Evolutionary conservation across 2,329 filamentous ascomycete genomes (phyloP).

Genomic region (Hypoxylon sp.): DNA sequence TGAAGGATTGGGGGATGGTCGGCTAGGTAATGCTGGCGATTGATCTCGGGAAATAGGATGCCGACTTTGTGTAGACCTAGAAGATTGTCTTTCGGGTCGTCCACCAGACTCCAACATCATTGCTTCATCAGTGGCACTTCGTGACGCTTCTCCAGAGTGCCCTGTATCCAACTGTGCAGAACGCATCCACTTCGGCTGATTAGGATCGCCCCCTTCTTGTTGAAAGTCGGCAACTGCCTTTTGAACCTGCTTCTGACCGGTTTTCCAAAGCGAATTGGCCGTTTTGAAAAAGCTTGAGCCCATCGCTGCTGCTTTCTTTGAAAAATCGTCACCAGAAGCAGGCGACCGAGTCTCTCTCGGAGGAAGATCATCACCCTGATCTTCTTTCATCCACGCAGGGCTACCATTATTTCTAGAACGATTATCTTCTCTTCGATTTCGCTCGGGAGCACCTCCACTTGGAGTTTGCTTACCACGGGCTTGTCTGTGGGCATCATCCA

Average conservation of each 20-base stretch:
- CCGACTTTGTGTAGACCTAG: slow-evolving; percentile 48
- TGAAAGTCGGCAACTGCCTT: slow-evolving; percentile 91
- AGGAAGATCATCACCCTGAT: slow-evolving; percentile 56
- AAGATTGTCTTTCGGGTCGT: slow-evolving; percentile 62
- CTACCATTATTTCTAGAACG: slow-evolving; percentile 55
- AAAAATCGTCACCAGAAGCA: slow-evolving; percentile 74
- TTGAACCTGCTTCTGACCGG: slow-evolving; percentile 90
- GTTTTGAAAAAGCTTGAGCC: slow-evolving; percentile 90
- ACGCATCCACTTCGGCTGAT: slow-evolving; percentile 95
- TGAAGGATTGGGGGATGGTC: slow-evolving; percentile 57
- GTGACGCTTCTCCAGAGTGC: slow-evolving; percentile 49
- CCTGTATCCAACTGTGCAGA: slow-evolving; percentile 67
- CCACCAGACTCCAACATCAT: slow-evolving; percentile 79
- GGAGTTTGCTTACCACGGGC: slow-evolving; percentile 77
- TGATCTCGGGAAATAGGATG: slow-evolving; percentile 57
- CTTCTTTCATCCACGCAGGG: slow-evolving; percentile 74
- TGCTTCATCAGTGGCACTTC: slow-evolving; percentile 75
- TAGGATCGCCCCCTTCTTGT: slow-evolving; percentile 76
- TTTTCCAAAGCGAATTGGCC: slow-evolving; percentile 95
- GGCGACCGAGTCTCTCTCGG: slow-evolving; percentile 68
- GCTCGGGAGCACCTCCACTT: slow-evolving; percentile 58
- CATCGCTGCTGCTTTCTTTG: slow-evolving; percentile 84
- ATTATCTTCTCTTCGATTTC: slow-evolving; percentile 54
- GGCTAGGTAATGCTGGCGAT: slow-evolving; percentile 61
- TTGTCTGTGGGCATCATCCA: slow-evolving; percentile 91